Conservation (phyloP, 495 filamentous ascomycete genomes). For the Aspergillus ellipticus region DNA sequence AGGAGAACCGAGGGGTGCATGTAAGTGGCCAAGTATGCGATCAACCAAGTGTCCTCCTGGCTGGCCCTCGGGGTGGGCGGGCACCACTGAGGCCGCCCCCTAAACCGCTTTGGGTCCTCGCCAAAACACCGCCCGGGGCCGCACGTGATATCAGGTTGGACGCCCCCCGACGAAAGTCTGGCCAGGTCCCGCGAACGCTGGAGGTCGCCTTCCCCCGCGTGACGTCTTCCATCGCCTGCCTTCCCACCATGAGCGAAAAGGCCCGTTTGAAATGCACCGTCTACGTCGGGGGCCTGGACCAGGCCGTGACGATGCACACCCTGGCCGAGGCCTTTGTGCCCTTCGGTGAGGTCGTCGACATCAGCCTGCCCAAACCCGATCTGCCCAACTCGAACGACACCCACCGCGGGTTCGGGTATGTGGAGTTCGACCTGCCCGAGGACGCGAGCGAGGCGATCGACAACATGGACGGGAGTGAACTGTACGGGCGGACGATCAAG, state of each 20-base stretch:
- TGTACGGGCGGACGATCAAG: constrained; percentile 90
- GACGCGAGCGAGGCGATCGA: constrained; percentile 96
- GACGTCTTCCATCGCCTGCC: not conserved
- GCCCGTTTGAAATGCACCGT: constrained; percentile 82
- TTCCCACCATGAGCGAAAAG: constrained; percentile 67
- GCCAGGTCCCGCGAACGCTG: constrained; percentile 2
- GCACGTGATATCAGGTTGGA: constrained; percentile 43
- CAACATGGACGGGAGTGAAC: constrained; percentile 97
- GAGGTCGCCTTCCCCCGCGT: not conserved
- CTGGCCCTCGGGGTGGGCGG: constrained; percentile 30
- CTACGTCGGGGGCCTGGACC: constrained; percentile 85
- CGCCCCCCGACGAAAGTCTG: constrained; percentile 4
- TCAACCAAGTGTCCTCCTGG: constrained; percentile 49
- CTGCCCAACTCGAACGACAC: constrained; percentile 62
- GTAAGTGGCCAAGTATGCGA: constrained; percentile 16
- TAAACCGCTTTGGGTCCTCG: constrained; percentile 35
- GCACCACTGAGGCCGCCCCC: constrained; percentile 18
- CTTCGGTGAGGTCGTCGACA: constrained; percentile 89
- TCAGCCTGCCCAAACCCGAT: constrained; percentile 84
- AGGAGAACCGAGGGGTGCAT: constrained; percentile 19
- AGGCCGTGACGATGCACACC: constrained; percentile 65
- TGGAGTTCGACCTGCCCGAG: constrained; percentile 82
- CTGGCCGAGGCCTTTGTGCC: constrained; percentile 91
- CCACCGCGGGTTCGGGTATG: constrained; percentile 93
- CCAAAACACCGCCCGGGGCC: constrained; percentile 34